These are phyloP conservation scores for Obelidium mucronatum DNA, from an alignment of 192 early-diverging fungal species.

Conservation along the genomic window DNA sequence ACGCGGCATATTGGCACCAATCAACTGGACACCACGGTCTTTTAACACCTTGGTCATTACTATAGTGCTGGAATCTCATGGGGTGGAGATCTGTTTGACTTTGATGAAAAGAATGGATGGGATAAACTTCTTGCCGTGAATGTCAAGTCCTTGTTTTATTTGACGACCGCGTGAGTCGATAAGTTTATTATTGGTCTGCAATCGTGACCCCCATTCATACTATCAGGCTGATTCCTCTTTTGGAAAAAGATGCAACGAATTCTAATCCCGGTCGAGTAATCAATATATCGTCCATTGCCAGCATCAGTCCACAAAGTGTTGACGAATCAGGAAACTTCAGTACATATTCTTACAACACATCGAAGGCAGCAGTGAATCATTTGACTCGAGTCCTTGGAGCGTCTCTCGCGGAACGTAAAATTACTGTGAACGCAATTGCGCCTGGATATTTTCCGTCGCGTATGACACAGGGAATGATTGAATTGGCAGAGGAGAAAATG, in stretches of 20 bases:
- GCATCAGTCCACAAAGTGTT: conserved; percentile 38
- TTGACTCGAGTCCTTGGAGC: conserved; percentile 53
- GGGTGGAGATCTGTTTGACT: conserved; percentile 46
- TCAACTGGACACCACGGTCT: too few species aligned
- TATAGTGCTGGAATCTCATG: conserved; percentile 54
- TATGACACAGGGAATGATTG: conserved; percentile 49
- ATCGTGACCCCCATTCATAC: neutral
- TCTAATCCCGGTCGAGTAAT: conserved; percentile 78
- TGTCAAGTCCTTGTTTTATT: conserved; percentile 79
- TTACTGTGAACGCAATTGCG: conserved; percentile 59
- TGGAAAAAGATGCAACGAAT: conserved; percentile 62
- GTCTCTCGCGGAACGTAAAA: conserved; percentile 41
- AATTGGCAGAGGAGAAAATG: neutral
- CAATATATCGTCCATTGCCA: conserved; percentile 75
- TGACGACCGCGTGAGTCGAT: conserved; percentile 68
- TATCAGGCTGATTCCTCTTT: conserved; percentile 62
- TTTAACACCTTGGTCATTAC: too few species aligned
- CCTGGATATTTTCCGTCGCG: conserved; percentile 58
- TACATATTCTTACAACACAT: conserved; percentile 52
- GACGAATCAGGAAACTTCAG: conserved; percentile 45
- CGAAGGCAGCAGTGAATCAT: conserved; percentile 62
- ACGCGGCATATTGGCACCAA: too few species aligned
- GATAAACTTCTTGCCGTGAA: conserved; percentile 82
- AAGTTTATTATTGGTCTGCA: neutral
- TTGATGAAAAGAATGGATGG: conserved; percentile 62